Base-by-base conservation (phyloP, 1,284 basidiomycete species). In the Polyporus tsugae region DNA sequence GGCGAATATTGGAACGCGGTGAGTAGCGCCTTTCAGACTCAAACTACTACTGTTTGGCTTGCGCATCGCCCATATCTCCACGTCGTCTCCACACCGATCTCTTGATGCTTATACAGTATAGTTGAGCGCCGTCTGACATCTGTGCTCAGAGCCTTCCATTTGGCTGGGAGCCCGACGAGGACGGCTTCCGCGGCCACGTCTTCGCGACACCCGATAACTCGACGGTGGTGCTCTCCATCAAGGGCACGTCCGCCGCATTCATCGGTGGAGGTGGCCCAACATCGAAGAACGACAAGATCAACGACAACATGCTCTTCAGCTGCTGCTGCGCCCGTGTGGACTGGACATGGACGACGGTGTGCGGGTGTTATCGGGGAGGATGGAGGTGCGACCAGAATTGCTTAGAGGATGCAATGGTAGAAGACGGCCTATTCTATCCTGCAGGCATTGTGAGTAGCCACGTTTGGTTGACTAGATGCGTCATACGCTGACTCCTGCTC, bases 241-340 rank as follows among this genome's bases (percentile, higher is more conserved):
- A 99, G 82, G 97, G 97, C 49, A 99, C 97, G 0, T 95, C 95
- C 11, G 89, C 95, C 0, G 89, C 89, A 5, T 72, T 94, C 19
- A 86, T 97, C 59, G 93, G 95, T 6, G 88, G 90, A 6, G 93
- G 93, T 0, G 95, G 95, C 0, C 91, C 95, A 17, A 99, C 97
- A 15, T 85, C 88, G 1, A 91, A 90, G 82, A 97, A 97, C 75
- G 97, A 99, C 84, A 98, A 95, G 82, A 79, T 93, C 62, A 99
- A 98, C 80, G 96, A 98, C 80, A 99, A 99, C 75, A 79, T 99
- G n/a, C 83, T 99, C 65, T 99, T 99, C 81, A 93, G 96, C 64
- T 99, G 97, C 81, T 99, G 97, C 82, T 99, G 97, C 80, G 98
- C 98, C 0, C 85, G 90, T 22, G 89, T 99, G 33, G 95, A 95